Evolutionary conservation across 768 basidiomycete genomes (phyloP), one percentile per base, ranked within the genome.

Genomic region (Lentinula raphanica): DNA sequence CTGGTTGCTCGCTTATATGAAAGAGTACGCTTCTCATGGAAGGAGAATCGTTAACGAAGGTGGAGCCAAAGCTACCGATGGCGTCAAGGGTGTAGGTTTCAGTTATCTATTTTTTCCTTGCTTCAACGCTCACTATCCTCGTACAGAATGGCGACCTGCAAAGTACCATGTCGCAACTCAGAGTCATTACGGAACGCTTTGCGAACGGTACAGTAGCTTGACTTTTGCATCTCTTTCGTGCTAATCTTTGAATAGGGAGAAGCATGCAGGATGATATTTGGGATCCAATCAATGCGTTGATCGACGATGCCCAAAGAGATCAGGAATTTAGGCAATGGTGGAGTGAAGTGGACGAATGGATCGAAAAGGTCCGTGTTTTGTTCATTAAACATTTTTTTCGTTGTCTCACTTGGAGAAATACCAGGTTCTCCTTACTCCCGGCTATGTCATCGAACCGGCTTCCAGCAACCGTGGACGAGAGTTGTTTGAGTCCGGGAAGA

Each of bases 121-220:
- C n/a, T n/a, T n/a, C n/a, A n/a, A n/a, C n/a, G n/a, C n/a, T n/a
- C n/a, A n/a, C n/a, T n/a, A 56, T 50, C 19, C 58, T 59, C 21
- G 6, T 46, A 6, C 59, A 84, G 74, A 84, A 92, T 63, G 73
- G 78, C 2, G 68, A 77, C 5, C 75, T 95, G 65, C 74, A 81
- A 48, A 71, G 77, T 35, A 79, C 88, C 12, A 77, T 80, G 25
- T 60, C 67, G 38, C 84, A 93, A 66, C 79, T 94, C 28, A 85
- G 91, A 46, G 87, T 85, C 1, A 77, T 98, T 11, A 83, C 97
- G 40, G 94, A 98, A 71, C 87, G 96, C 21, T 94, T 98, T 68
- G 95, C 95, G 5, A 87, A 92, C 64, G 82, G 81, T 54, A 67
- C 74, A 64, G 3, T 7, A 84, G 83, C 38, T 25, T 23, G 1